phyloP scores from a whole-genome alignment of 352 stramenopile species.

The Phytophthora hybrid region DNA sequence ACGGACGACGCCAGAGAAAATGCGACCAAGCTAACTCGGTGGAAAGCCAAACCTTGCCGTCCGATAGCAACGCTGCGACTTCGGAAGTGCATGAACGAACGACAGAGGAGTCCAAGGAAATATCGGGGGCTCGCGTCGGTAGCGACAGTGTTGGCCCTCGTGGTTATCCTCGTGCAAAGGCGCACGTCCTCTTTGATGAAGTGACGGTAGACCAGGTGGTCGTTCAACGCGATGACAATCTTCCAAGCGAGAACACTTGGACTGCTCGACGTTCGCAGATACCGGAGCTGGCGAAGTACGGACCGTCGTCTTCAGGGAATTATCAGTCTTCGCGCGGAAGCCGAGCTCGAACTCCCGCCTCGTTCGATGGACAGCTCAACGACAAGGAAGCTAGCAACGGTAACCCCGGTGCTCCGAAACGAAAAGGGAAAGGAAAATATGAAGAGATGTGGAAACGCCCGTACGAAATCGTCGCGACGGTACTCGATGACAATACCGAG shows the following conservation, averaged over 20 bases:
- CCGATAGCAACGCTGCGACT: constrained; percentile 4
- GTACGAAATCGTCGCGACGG: constrained; percentile 78
- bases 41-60: not conserved
- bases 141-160: constrained; percentile 4
- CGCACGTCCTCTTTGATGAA: constrained; percentile 56
- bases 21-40: constrained; percentile 10
- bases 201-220: constrained; percentile 34
- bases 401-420: constrained; percentile 10
- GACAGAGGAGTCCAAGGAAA: not conserved
- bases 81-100: not conserved
- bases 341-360: constrained; percentile 1
- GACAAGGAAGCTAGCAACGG: not conserved
- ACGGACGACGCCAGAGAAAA: constrained; percentile 20
- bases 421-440: constrained; percentile 45
- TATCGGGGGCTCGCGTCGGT: not conserved
- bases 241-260: not conserved
- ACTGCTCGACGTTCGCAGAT: constrained; percentile 8
- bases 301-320: constrained; percentile 42
- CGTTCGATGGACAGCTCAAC: not conserved
- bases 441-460: constrained; percentile 81
- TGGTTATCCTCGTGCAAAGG: constrained; percentile 33
- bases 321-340: not conserved
- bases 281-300: constrained; percentile 66
- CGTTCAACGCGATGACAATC: constrained; percentile 14
- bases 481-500: constrained; percentile 46